Conservation (phyloP, 2,329 filamentous ascomycete species). For the Arachnopeziza araneosa region DNA sequence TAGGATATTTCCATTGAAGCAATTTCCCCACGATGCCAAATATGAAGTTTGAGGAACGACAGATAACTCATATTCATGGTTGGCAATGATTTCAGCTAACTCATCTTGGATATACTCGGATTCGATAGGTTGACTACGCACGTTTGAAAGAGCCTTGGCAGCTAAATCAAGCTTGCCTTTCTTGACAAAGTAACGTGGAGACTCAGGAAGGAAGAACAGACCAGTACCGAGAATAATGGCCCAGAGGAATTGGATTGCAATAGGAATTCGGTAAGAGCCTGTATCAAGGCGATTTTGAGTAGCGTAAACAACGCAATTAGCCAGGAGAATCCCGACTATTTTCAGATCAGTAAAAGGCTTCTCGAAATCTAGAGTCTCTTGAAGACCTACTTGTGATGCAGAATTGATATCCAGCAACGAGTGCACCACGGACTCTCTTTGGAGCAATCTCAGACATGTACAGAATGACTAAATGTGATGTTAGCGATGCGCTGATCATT, state of each 20-base stretch:
- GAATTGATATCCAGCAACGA: conserved; percentile 81
- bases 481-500: conserved; percentile 36
- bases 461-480: conserved; percentile 52
- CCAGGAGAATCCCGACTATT: conserved; percentile 64
- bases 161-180: conserved; percentile 64
- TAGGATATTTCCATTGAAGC: conserved; percentile 59
- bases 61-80: conserved; percentile 76
- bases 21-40: conserved; percentile 62
- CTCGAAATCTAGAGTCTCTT: too few species aligned
- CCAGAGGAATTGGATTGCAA: conserved; percentile 75
- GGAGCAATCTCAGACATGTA: conserved; percentile 63
- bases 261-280: conserved; percentile 72
- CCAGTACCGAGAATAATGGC: conserved; percentile 68
- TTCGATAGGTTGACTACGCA: conserved; percentile 68
- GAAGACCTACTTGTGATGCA: conserved; percentile 52
- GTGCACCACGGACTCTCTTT: conserved; percentile 68
- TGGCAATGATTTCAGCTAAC: conserved; percentile 80
- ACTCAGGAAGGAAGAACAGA: conserved; percentile 74
- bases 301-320: conserved; percentile 67
- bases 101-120: conserved; percentile 74
- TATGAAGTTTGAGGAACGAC: conserved; percentile 61
- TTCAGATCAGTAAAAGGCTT: background rate
- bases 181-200: conserved; percentile 80
- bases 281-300: conserved; percentile 59
- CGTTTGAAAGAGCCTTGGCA: conserved; percentile 52